phyloP scores from a whole-genome alignment of 371 early-diverging fungal genomes.

The Rhizomucor miehei region DNA sequence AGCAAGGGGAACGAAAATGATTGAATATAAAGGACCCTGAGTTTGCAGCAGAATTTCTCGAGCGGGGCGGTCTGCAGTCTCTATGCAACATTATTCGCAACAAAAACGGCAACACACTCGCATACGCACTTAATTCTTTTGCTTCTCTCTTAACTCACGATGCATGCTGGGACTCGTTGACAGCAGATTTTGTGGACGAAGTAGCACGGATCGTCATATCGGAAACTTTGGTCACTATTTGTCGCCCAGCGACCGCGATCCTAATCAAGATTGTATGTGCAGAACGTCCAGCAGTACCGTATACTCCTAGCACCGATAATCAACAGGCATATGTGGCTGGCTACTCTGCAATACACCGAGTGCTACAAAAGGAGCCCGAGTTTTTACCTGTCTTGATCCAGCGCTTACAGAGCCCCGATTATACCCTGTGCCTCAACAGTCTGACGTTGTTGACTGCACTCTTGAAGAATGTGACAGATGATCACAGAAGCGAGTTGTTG shows the following conservation, averaged over 20 bases:
- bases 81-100: slow-evolving; percentile 61
- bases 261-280: slow-evolving; percentile 63
- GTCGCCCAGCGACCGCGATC: slow-evolving; percentile 70
- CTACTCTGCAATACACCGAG: slow-evolving; percentile 49
- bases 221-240: slow-evolving; percentile 69
- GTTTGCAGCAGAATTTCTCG: slow-evolving; percentile 70
- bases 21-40: slow-evolving; percentile 57
- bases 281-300: slow-evolving; percentile 21
- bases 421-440: slow-evolving; percentile 63
- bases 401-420: slow-evolving; percentile 63
- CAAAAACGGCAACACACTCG: slow-evolving; percentile 65
- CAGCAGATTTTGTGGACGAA: slow-evolving; percentile 49
- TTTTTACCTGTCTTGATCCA: slow-evolving; percentile 59
- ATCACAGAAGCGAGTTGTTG: slow-evolving; percentile 46
- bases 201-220: slow-evolving; percentile 60
- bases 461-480: slow-evolving; percentile 60
- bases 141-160: slow-evolving; percentile 69
- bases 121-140: slow-evolving; percentile 70
- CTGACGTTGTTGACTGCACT: slow-evolving; percentile 62
- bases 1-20: neutral
- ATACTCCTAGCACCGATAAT: slow-evolving; percentile 5
- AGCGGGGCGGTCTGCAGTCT: slow-evolving; percentile 58
- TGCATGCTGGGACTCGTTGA: slow-evolving; percentile 58
- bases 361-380: slow-evolving; percentile 49
- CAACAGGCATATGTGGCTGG: slow-evolving; percentile 24